Evolutionary conservation across 2,329 filamentous ascomycete species (phyloP).

Genomic region (Exophiala lecanii-corni): DNA sequence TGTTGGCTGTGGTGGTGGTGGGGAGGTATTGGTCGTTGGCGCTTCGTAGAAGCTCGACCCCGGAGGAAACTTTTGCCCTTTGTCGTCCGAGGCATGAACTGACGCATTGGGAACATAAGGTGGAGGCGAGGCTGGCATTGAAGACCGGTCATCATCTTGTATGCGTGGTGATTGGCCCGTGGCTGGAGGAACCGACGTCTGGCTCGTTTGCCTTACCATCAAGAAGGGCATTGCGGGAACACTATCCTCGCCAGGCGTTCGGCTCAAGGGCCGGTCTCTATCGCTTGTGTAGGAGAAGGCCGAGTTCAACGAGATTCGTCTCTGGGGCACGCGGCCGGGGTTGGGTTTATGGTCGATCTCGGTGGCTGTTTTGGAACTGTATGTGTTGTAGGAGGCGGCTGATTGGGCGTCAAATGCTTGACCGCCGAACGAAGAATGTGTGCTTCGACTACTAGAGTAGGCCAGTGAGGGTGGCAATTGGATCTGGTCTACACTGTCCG

Average conservation of each 20-base stretch:
- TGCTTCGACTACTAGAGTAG: constrained; percentile 21
- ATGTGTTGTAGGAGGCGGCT: constrained; percentile 14
- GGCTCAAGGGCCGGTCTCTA: constrained; percentile 8
- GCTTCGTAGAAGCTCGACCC: constrained; percentile 16
- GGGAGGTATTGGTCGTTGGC: too few relatives aligned
- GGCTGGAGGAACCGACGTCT: background rate
- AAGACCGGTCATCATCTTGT: background rate
- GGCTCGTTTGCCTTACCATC: constrained; percentile 10
- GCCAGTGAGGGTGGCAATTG: constrained; percentile 7
- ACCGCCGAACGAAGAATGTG: constrained; percentile 16
- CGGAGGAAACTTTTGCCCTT: constrained; percentile 15
- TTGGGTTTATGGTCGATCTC: constrained; percentile 12
- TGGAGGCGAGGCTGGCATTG: constrained; percentile 2
- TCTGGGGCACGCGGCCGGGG: constrained; percentile 9
- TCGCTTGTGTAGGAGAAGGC: constrained; percentile 16
- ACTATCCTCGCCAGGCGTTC: constrained; percentile 13
- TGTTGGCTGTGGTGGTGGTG: too few relatives aligned
- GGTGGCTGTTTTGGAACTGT: constrained; percentile 15
- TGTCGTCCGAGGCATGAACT: constrained; percentile 9
- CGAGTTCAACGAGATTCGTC: constrained; percentile 23
- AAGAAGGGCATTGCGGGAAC: constrained; percentile 10
- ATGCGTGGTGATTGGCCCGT: background rate
- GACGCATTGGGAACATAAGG: background rate
- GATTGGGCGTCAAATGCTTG: constrained; percentile 13
- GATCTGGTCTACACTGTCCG: constrained; percentile 8